phyloP scores from a whole-genome alignment of 2,329 filamentous ascomycete species.

The Ascocoryne sarcoides region DNA sequence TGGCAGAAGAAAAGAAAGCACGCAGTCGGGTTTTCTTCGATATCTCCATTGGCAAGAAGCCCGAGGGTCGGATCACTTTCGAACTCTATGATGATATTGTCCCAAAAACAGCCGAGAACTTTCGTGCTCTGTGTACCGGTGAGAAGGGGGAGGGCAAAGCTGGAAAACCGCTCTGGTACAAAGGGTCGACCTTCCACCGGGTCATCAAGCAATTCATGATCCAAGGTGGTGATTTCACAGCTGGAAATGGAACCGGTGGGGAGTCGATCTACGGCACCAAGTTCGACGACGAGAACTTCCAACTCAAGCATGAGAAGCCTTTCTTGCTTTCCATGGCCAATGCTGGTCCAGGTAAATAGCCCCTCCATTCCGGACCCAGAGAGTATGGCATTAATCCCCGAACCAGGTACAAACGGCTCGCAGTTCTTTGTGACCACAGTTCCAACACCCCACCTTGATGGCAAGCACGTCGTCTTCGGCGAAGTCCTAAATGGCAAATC shows the following conservation, averaged over 20 bases:
- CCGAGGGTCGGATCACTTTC: constrained; percentile 72
- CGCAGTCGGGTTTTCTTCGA: constrained; percentile 82
- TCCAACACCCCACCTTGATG: constrained; percentile 86
- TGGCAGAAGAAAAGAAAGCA: constrained; percentile 28
- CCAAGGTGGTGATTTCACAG: constrained; percentile 94
- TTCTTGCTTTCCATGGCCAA: constrained; percentile 98
- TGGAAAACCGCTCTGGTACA: constrained; percentile 86
- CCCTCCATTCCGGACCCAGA: too few relatives aligned
- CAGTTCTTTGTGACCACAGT: constrained; percentile 99
- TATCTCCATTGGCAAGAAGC: constrained; percentile 67
- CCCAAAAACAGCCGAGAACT: constrained; percentile 94
- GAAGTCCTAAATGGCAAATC: constrained; percentile 91
- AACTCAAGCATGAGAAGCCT: constrained; percentile 81
- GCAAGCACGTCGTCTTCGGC: constrained; percentile 96
- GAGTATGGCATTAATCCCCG: too few relatives aligned
- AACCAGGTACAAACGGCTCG: constrained; percentile 77
- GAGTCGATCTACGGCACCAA: constrained; percentile 97
- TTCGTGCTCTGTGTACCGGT: constrained; percentile 86
- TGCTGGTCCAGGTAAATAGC: constrained; percentile 78
- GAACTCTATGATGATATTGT: constrained; percentile 73
- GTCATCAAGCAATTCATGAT: constrained; percentile 99
- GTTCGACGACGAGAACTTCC: constrained; percentile 95
- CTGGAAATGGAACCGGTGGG: constrained; percentile 86
- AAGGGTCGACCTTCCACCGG: constrained; percentile 86
- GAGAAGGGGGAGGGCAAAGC: constrained; percentile 79